Conservation (phyloP, 2,329 filamentous ascomycete species). For the Paecilomyces variotii region DNA sequence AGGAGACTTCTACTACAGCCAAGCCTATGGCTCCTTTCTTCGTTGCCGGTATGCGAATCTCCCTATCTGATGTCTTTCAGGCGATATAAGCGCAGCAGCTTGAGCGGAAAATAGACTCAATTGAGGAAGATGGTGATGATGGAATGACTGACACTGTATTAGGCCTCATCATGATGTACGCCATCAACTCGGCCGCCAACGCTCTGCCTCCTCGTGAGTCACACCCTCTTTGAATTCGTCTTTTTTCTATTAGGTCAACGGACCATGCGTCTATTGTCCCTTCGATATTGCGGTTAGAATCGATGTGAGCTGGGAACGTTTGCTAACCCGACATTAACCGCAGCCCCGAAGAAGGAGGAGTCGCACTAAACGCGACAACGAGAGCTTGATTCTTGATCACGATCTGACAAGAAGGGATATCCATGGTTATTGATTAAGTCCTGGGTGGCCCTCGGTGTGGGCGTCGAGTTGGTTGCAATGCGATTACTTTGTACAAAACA, state of each 20-base stretch:
- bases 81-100: not conserved
- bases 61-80: conserved; percentile 1
- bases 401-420: conserved; percentile 10
- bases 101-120: not conserved
- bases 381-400: conserved; percentile 1
- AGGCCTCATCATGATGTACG: conserved; percentile 85
- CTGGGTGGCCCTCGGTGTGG: conserved; percentile 14
- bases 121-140: conserved; percentile 2
- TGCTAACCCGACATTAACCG: conserved; percentile 41
- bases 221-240: conserved; percentile 7
- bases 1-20: conserved; percentile 48
- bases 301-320: not conserved
- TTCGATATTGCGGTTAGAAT: not conserved
- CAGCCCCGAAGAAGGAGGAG: conserved; percentile 48
- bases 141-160: conserved; percentile 16
- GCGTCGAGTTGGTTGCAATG: conserved; percentile 15
- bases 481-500: conserved; percentile 31
- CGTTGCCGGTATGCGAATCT: conserved; percentile 67
- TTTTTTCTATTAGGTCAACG: conserved; percentile 9
- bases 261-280: not conserved
- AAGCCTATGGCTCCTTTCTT: conserved; percentile 91
- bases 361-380: conserved; percentile 22
- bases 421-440: conserved; percentile 12
- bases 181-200: conserved; percentile 76
- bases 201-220: conserved; percentile 72